Percentiles rank a stretch among this genome's conserved stretches.
phyloP scores from a whole-genome alignment of 2,329 filamentous ascomycete genomes.

The Colletotrichum limetticola region DNA sequence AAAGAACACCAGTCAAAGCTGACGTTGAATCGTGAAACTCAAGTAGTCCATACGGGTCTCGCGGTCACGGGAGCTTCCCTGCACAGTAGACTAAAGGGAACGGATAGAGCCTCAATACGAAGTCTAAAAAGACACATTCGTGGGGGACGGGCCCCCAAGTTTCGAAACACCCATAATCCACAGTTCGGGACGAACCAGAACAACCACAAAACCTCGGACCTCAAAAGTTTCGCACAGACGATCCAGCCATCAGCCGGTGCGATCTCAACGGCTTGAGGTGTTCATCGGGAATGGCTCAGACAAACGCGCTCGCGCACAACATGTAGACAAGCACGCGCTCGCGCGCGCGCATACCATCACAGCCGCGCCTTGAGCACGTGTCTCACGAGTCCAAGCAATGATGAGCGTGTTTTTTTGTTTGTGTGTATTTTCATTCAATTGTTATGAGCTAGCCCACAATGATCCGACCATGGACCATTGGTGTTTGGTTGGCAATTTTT shows the following conservation, averaged over 20 bases:
- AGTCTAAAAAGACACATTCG: background rate
- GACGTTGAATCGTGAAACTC: background rate
- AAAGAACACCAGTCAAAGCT: no score
- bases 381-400: background rate
- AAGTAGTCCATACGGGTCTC: background rate
- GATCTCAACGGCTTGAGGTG: background rate
- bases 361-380: constrained; percentile 21
- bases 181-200: background rate
- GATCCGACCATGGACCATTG: constrained; percentile 25
- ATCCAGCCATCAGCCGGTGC: background rate
- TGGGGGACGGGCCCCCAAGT: background rate
- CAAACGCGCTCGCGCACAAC: background rate
- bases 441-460: constrained; percentile 33
- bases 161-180: background rate
- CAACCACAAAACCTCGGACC: background rate
- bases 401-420: constrained; percentile 13
- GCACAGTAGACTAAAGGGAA: no score
- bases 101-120: background rate
- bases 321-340: constrained; percentile 11
- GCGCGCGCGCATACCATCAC: background rate
- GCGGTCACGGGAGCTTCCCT: no score
- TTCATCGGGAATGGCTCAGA: constrained; percentile 10
- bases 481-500: constrained; percentile 24
- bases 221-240: constrained; percentile 25
- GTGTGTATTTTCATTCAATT: constrained; percentile 32